These are phyloP conservation scores for Nakaseomyces sp. DNA, from an alignment of 1,139 yeast species.

Conservation along the genomic window DNA sequence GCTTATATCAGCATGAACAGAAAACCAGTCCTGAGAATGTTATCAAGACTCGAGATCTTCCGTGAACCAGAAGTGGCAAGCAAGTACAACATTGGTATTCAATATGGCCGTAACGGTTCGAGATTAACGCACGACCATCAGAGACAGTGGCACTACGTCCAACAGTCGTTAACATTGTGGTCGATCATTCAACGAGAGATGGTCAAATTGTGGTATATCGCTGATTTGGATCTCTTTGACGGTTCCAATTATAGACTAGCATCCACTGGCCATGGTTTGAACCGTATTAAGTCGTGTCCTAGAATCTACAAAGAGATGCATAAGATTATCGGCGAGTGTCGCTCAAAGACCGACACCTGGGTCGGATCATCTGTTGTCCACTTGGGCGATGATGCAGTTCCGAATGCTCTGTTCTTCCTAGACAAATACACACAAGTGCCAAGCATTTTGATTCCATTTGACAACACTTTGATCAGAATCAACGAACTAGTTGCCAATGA, in stretches of 20 bases:
- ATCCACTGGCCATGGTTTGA: conserved; percentile 74
- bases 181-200: conserved; percentile 63
- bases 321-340: conserved; percentile 51
- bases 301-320: conserved; percentile 59
- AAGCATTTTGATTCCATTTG: conserved; percentile 59
- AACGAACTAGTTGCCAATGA: conserved; percentile 43
- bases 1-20: conserved; percentile 61
- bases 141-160: conserved; percentile 59
- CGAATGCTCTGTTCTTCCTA: conserved; percentile 63
- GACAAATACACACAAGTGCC: conserved; percentile 75
- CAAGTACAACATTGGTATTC: conserved; percentile 48
- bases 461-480: conserved; percentile 44
- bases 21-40: conserved; percentile 53
- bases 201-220: conserved; percentile 63
- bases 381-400: conserved; percentile 70
- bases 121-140: conserved; percentile 60
- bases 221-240: conserved; percentile 56
- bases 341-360: conserved; percentile 54
- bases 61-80: conserved; percentile 37
- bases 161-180: conserved; percentile 65
- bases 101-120: conserved; percentile 56
- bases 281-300: conserved; percentile 64
- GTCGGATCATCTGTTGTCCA: conserved; percentile 71
- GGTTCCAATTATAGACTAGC: conserved; percentile 45
- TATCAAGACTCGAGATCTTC: conserved; percentile 43